These are phyloP conservation scores for Xylariaceae sp. DNA, from an alignment of 2,329 filamentous ascomycete genomes.

Conservation along the genomic window DNA sequence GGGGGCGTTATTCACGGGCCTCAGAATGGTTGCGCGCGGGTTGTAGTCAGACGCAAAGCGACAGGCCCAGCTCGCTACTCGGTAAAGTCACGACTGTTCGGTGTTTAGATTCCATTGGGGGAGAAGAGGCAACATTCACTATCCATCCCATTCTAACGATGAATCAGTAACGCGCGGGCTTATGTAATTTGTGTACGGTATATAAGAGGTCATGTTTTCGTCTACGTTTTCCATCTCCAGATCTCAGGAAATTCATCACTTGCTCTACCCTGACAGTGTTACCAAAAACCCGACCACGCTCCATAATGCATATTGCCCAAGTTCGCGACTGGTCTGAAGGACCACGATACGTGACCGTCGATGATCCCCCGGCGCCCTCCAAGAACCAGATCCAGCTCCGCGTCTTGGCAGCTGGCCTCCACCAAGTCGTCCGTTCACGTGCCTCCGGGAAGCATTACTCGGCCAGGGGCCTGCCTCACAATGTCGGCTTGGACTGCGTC, in stretches of 20 bases:
- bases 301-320: slow-evolving; percentile 38
- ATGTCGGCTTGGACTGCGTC: slow-evolving; percentile 60
- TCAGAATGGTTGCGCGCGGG: no score
- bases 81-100: no score
- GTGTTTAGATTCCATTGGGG: no score
- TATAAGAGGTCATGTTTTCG: no score
- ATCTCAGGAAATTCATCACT: neutral
- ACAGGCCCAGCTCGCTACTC: no score
- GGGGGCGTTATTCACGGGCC: no score
- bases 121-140: no score
- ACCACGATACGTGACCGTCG: slow-evolving; percentile 42
- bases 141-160: no score
- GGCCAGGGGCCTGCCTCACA: slow-evolving; percentile 55
- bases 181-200: no score
- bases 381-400: slow-evolving; percentile 54
- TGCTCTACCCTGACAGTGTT: no score
- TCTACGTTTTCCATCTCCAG: neutral
- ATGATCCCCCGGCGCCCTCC: slow-evolving; percentile 46
- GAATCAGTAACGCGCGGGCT: no score
- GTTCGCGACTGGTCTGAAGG: slow-evolving; percentile 40
- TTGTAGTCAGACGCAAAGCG: neutral
- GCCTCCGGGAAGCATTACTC: slow-evolving; percentile 63
- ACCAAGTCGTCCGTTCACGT: slow-evolving; percentile 59
- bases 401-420: slow-evolving; percentile 59
- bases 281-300: no score